Evolutionary conservation across 495 filamentous ascomycete genomes (phyloP).

Genomic region (Hypoxylon rickii): DNA sequence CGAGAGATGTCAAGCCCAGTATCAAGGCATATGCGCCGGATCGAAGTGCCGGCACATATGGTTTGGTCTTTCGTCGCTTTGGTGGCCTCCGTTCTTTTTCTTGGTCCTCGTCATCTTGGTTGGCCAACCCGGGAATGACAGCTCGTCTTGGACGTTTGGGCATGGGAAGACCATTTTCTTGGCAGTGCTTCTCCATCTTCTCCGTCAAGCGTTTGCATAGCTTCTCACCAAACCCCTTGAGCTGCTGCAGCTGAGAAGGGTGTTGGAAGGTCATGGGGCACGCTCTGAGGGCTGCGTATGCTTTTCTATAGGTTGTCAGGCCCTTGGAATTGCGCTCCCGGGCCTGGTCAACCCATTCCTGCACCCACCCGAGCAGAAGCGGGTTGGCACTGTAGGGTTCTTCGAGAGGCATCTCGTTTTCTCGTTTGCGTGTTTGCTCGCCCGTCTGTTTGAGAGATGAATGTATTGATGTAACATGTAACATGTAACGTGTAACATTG

Average conservation of each 20-base stretch:
- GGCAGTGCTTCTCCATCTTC: constrained; percentile 68
- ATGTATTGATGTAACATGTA: no score
- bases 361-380: constrained; percentile 73
- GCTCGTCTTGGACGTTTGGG: constrained; percentile 57
- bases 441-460: no score
- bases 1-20: constrained; percentile 64
- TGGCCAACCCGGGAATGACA: constrained; percentile 31
- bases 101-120: constrained; percentile 37
- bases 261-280: constrained; percentile 77
- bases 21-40: constrained; percentile 79
- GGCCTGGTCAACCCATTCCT: constrained; percentile 79
- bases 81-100: constrained; percentile 52
- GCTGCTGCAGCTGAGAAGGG: constrained; percentile 71
- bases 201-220: constrained; percentile 73
- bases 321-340: constrained; percentile 73
- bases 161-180: constrained; percentile 71
- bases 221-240: constrained; percentile 74
- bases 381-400: constrained; percentile 70
- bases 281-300: constrained; percentile 78
- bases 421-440: no score
- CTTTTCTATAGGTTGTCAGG: constrained; percentile 73
- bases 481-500: no score
- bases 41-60: constrained; percentile 72
- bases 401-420: constrained; percentile 33
- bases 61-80: constrained; percentile 68